These are phyloP conservation scores for Diospyros kaki DNA, from an alignment of 148 eudicot genomes.

Conservation along the genomic window DNA sequence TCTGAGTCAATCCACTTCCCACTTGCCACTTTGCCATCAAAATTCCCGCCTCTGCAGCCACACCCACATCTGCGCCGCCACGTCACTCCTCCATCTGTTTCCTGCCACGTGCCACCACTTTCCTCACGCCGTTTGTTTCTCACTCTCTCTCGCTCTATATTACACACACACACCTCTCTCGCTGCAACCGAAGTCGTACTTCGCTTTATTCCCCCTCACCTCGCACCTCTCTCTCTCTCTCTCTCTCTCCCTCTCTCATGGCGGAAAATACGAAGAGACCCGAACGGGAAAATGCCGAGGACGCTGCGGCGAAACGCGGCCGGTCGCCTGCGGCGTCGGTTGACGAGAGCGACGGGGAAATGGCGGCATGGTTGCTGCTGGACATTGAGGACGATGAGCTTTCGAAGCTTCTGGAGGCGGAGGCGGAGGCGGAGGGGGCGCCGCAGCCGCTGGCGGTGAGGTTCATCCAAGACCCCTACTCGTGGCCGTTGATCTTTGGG, in stretches of 20 bases:
- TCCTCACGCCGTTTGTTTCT: neutral
- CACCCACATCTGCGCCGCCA: neutral
- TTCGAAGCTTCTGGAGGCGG: constrained; percentile 39
- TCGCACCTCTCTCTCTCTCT: neutral
- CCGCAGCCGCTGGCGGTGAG: constrained; percentile 29
- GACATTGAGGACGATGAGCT: constrained; percentile 42
- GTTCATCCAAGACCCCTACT: constrained; percentile 46
- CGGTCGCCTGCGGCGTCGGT: neutral
- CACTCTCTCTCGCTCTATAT: neutral
- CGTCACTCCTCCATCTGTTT: neutral
- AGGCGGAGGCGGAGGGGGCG: constrained; percentile 13
- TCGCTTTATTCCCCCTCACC: neutral
- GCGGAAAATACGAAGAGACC: constrained; percentile 12
- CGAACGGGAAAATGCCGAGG: neutral
- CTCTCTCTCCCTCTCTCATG: neutral
- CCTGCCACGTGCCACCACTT: neutral
- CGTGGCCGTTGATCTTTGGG: constrained; percentile 23
- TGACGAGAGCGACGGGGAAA: neutral
- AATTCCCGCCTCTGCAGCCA: neutral
- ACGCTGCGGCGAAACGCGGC: neutral
- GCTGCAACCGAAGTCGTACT: too few species aligned
- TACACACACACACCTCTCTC: too few species aligned
- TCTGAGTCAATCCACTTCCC: neutral
- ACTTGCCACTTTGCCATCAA: neutral
- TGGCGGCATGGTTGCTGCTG: constrained; percentile 7